phyloP scores from a whole-genome alignment of 495 filamentous ascomycete genomes.

The Acidiella bohemica region DNA sequence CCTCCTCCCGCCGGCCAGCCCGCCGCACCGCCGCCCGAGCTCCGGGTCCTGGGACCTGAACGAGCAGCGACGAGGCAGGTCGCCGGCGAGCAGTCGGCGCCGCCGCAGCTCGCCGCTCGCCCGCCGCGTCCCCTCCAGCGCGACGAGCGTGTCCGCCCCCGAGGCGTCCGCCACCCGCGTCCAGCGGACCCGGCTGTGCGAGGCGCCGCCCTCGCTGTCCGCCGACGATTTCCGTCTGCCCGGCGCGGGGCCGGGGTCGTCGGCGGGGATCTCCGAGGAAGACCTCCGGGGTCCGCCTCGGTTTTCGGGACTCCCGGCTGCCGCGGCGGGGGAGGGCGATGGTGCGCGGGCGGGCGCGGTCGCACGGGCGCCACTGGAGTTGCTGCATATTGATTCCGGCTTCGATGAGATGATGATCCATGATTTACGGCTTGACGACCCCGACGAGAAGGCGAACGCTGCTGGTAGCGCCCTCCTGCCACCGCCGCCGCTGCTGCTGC shows the following conservation, averaged over 20 bases:
- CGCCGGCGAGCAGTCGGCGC: slow-evolving; percentile 14
- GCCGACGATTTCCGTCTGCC: not conserved
- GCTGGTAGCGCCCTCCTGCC: too few relatives aligned
- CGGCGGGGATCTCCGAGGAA: not conserved
- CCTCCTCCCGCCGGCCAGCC: slow-evolving; percentile 17
- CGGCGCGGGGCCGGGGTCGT: not conserved
- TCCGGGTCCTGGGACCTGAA: slow-evolving; percentile 25
- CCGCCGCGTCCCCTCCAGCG: slow-evolving; percentile 15
- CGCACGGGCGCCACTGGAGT: not conserved
- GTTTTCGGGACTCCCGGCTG: too few relatives aligned
- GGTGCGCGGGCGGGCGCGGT: not conserved
- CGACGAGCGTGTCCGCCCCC: slow-evolving; percentile 2
- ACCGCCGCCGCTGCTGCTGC: too few relatives aligned
- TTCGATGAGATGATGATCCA: slow-evolving; percentile 22
- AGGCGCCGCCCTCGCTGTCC: not conserved
- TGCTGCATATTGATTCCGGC: slow-evolving; percentile 26
- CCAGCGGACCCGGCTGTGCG: not conserved
- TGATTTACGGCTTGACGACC: slow-evolving; percentile 1
- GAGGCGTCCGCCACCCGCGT: not conserved
- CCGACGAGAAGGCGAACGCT: too few relatives aligned
- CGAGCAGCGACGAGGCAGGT: slow-evolving; percentile 16
- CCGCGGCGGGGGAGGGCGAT: not conserved
- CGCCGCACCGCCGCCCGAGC: slow-evolving; percentile 25
- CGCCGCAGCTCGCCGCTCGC: slow-evolving; percentile 19
- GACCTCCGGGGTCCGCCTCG: not conserved